These are phyloP conservation scores for Penicilliopsis zonata DNA, from an alignment of 495 filamentous ascomycete species.

Conservation along the genomic window DNA sequence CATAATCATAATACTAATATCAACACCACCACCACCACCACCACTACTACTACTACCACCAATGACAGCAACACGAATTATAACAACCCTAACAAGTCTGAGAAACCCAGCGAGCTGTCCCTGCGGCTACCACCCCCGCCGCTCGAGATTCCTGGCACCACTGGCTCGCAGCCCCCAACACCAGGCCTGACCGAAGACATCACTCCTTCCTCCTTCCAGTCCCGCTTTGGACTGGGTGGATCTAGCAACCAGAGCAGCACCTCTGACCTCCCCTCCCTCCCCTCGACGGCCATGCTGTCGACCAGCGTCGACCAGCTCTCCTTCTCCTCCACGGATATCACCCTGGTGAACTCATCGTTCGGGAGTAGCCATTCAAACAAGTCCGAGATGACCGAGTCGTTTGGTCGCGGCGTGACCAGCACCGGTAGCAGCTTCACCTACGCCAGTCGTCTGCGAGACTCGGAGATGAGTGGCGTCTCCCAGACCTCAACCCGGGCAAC, in stretches of 20 bases:
- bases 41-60: too few species aligned
- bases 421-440: constrained; percentile 62
- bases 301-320: constrained; percentile 23
- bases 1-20: neutral
- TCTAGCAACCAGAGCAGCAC: constrained; percentile 10
- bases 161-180: constrained; percentile 14
- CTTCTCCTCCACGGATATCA: constrained; percentile 12
- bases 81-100: too few species aligned
- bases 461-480: constrained; percentile 69
- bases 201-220: constrained; percentile 32
- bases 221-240: constrained; percentile 9
- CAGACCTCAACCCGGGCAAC: constrained; percentile 81
- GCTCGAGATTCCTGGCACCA: constrained; percentile 24
- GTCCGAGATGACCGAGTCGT: constrained; percentile 25
- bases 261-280: constrained; percentile 11
- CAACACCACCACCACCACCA: too few species aligned
- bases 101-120: constrained; percentile 10
- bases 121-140: constrained; percentile 30
- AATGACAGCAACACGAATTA: too few species aligned
- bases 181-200: constrained; percentile 28
- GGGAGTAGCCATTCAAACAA: constrained; percentile 21
- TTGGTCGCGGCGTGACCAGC: constrained; percentile 34
- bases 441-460: constrained; percentile 61
- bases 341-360: neutral
- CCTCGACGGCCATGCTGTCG: constrained; percentile 23